Conservation (phyloP, 2,329 filamentous ascomycete species). For the Xylariales sp. region DNA sequence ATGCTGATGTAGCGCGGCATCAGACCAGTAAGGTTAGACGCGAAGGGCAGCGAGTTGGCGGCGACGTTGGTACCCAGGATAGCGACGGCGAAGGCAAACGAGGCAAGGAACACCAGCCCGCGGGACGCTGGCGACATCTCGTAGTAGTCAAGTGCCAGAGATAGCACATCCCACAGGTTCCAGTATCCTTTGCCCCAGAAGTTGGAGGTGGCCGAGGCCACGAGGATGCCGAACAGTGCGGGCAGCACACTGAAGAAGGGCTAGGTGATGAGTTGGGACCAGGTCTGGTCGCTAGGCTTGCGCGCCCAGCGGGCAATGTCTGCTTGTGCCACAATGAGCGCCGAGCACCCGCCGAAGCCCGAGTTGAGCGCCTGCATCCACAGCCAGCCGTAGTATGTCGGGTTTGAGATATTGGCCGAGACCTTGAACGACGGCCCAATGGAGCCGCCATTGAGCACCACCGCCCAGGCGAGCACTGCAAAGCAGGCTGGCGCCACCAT, state of each 20-base stretch:
- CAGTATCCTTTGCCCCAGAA: conserved; percentile 1
- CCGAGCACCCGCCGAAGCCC: background rate
- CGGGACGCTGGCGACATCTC: conserved; percentile 24
- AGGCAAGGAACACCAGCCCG: conserved; percentile 27
- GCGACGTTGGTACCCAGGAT: conserved; percentile 37
- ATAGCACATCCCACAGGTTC: background rate
- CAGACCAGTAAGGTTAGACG: conserved; percentile 34
- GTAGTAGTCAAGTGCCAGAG: background rate
- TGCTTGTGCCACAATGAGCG: background rate
- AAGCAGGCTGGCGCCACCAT: conserved; percentile 16
- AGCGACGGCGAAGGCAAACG: conserved; percentile 22
- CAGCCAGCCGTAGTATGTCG: conserved; percentile 1
- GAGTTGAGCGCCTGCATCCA: conserved; percentile 1
- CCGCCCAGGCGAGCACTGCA: conserved; percentile 9
- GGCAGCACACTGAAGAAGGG: background rate
- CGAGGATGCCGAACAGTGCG: background rate
- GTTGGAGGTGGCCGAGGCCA: background rate
- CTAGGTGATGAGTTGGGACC: background rate
- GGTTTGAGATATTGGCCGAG: background rate
- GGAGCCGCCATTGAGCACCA: background rate
- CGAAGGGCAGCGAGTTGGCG: conserved; percentile 34
- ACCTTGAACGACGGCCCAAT: background rate
- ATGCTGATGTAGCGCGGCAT: conserved; percentile 38
- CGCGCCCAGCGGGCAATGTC: background rate
- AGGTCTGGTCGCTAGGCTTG: background rate